Base-by-base conservation (phyloP, 202 grass and related monocot genomes). In the Zoysia matrella region DNA sequence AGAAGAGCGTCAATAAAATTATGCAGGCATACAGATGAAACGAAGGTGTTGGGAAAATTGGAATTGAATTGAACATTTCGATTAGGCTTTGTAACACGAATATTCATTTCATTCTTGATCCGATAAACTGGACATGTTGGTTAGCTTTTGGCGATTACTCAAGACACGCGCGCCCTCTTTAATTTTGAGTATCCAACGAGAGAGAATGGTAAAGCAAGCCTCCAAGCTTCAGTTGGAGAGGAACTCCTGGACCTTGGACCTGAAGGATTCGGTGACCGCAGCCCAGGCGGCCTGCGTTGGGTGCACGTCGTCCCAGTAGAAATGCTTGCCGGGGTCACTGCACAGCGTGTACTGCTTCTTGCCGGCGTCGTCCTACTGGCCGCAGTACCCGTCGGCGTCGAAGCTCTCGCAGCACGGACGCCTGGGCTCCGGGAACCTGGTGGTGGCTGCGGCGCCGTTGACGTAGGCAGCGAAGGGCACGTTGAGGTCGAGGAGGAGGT, bases 241-340 rank as follows among this genome's bases (percentile, higher is more conserved):
- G 54, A 95, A 93, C 30, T 36, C 41, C 1, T 47, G 76, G 78
- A 95, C 65, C 50, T 72, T 52, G 8, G 73, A 18, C 70, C 11
- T 75, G 60, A 98, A 84, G n/a, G 74, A 50, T 52, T 82, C 71
- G 7, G 88, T 83, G 30, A 88, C 90, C 5, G 95, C 85, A 3
- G 86, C 71, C 95, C 95, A 95, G 42, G 82, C 92, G 36, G 90
- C 88, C 84, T 98, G 92, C 44, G 95, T 93, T 4, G 90, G 92
- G 77, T 98, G 95, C 7, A 87, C 86, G 13, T 88, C 87, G 44
- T 98, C 95, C 95, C 95, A 98, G 78, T 90, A 98, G 76, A 98
- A 88, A 52, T 93, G 81, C 1, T 85, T 48, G 8, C 61, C 65
- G 0, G 90, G 86, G 41, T 91, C 84, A 18, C 11, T 47, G 60